Base-by-base conservation (phyloP, 108 stramenopile genomes). In the Pseudonitzschia delicatissima region DNA sequence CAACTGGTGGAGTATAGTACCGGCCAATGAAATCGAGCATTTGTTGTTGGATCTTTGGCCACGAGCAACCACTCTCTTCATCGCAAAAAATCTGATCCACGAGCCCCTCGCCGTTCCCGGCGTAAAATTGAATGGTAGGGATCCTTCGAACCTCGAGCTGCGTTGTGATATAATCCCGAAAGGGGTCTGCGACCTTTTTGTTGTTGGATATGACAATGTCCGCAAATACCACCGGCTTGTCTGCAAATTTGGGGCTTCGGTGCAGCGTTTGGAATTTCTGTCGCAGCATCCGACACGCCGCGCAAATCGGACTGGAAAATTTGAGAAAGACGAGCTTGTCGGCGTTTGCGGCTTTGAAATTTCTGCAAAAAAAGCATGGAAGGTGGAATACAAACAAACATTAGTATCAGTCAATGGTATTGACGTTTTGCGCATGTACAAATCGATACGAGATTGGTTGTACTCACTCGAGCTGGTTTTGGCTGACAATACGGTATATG, bases 181-280 rank as follows among this genome's bases (percentile, higher is more conserved):
- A 64, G 1, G 63, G 45, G 23, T 64, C 63, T 26, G 18, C 12
- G 3, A 49, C 44, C 9, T 64, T 45, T 48, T 64, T 64, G 45
- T 64, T 64, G 29, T 64, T 64, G 0, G 63, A 64, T 48, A 64
- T 45, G 13, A 49, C 28, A 48, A 64, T 64, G 32, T 64, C 63
- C 6, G 45, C 63, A 48, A 64, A 35, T 3, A 64, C 63, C 27
- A 64, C 63, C 3, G 63, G 63, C 31, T 7, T 28, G 17, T 27
- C 45, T 15, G 26, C 45, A 49, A 64, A 64, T 17, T 48, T 45
- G 23, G 63, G 63, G 20, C 39, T 61, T 15, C 36, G 39, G 40
- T 64, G 63, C 26, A 61, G 13, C 9, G 26, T 11, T 15, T 42
- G 63, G 33, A 64, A 64, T 42, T 64, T 64, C n/a, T 64, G 63